Base-by-base conservation (phyloP, 1,139 yeast species). In the Pichia sp. region DNA sequence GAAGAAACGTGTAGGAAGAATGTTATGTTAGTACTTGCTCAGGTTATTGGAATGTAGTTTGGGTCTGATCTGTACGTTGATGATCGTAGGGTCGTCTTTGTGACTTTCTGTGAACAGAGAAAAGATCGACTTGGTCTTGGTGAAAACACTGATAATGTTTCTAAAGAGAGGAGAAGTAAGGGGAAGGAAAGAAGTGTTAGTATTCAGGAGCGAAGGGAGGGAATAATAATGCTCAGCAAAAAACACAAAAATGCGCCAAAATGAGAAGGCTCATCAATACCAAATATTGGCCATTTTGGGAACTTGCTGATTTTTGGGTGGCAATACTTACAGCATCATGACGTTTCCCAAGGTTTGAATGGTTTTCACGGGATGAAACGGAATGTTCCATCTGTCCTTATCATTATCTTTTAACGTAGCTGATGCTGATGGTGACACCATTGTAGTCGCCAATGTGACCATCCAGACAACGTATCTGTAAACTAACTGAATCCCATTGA, bases 1-100 rank as follows among this genome's bases (percentile, higher is more conserved):
- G 14, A 28, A 4, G 14, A 11, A 5, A 8, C 40, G 8, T 12
- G 15, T 27, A 8, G 17, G 11, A 18, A 2, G 12, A n/a, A 6
- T 32, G 14, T n/a, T n/a, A 27, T 34, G 38, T 34, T 40, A 40
- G 38, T 40, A 40, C 28, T 33, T n/a, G n/a, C n/a, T n/a, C n/a
- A n/a, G n/a, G n/a, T n/a, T n/a, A n/a, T n/a, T 11, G 4, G 20
- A 6, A 8, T 20, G 2, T 15, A 37, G 5, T 11, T 14, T 37
- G 30, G 8, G 14, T n/a, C n/a, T 24, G n/a, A 12, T 31, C 30
- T 40, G 5, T 44, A 44, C 47, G 30, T 40, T 39, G 4, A 44
- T 31, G 31, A 44, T 33, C n/a, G 36, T 21, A 21, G 47, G 44
- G 20, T 44, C 31, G 15, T 34, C 40, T 35, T 35, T 18, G 17